Percentiles rank a stretch among this genome's conserved stretches.
Conservation (phyloP, 2,329 filamentous ascomycete species). For the Xylariaceae sp. region DNA sequence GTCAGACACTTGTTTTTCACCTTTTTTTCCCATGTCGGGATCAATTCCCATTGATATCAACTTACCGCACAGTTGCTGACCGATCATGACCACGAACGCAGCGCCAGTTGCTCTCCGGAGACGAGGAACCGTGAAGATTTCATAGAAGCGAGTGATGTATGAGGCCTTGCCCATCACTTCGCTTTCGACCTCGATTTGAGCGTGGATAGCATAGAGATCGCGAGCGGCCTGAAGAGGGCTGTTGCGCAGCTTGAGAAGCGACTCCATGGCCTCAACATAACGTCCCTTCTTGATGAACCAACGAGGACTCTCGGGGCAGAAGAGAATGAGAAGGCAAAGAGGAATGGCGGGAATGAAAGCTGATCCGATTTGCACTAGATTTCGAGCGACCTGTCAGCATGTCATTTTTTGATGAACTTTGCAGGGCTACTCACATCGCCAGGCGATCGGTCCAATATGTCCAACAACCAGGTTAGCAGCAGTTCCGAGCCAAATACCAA, state of each 20-base stretch:
- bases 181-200: constrained; percentile 58
- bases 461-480: constrained; percentile 52
- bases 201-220: constrained; percentile 60
- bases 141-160: constrained; percentile 56
- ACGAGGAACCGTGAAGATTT: constrained; percentile 64
- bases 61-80: constrained; percentile 60
- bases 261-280: constrained; percentile 55
- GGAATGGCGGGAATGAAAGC: constrained; percentile 57
- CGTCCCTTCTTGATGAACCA: constrained; percentile 63
- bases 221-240: constrained; percentile 53
- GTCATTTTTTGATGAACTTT: background rate
- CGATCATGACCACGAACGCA: constrained; percentile 74
- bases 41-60: background rate
- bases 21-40: background rate
- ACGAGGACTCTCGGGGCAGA: constrained; percentile 61
- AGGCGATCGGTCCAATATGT: constrained; percentile 36
- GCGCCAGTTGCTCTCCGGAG: constrained; percentile 68
- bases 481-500: constrained; percentile 57
- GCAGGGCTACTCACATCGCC: constrained; percentile 15
- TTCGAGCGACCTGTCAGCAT: background rate
- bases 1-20: background rate
- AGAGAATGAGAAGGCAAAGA: constrained; percentile 54
- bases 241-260: constrained; percentile 50
- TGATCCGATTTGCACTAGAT: constrained; percentile 34
- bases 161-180: constrained; percentile 45